Evolutionary conservation across 2,329 filamentous ascomycete species (phyloP), one percentile per base, ranked within the genome.

Genomic region (Exserohilum rostratum): DNA sequence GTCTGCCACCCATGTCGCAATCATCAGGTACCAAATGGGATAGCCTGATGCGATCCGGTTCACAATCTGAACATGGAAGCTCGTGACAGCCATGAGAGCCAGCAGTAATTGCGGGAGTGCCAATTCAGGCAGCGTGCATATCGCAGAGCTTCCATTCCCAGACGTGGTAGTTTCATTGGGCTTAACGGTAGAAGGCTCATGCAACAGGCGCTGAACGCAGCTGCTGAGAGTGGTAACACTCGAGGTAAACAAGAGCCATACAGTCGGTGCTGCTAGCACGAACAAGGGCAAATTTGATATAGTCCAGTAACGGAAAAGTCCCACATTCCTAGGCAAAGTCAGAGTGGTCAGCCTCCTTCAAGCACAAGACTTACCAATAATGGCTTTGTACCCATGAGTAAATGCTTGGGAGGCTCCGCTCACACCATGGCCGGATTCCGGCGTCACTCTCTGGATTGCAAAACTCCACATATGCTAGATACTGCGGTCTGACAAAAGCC

Each of bases 1-100:
- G 11, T 53, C 43, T 25, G 50, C 53, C 15, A 72, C 53, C 61
- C 67, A 69, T 50, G 46, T 43, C 0, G 90, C 90, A 34, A 96
- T 72, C 81, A 89, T 91, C 81, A 90, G 88, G 71, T 96, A 95
- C 91, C 92, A 97, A 15, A 95, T 76, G 1, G 92, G 90, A 74
- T 93, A 96, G 0, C 88, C 93, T 0, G 93, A 96, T 1, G 91
- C 89, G 13, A 99, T 83, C 20, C 95, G 86, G 39, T 89, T 96
- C 67, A 98, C 89, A 64, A 99, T 96, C 76, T 99, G 95, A 22
- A 97, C 89, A 71, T 99, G 95, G 70, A 96, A 96, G 59, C 80
- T 91, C 11, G 88, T 91, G 17, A 93, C 75, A 17, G 91, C 90
- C 55, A 93, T 74, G 2, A 85, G 57, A 1, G 89, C 87, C 15